Evolutionary conservation across 768 basidiomycete species (phyloP), one percentile per base, ranked within the genome.

Genomic region (Tricholoma terreum): DNA sequence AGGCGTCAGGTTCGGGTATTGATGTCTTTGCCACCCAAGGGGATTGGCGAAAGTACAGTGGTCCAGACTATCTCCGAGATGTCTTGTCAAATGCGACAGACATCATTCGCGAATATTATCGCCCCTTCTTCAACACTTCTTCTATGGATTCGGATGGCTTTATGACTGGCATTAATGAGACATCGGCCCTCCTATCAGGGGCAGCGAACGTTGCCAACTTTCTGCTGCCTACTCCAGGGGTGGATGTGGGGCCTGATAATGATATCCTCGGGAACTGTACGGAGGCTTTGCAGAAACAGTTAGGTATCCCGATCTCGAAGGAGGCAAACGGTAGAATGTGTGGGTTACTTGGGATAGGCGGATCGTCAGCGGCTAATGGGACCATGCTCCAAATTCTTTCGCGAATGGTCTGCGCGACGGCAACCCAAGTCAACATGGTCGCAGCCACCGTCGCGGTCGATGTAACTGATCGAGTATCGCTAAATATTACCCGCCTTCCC

Each of bases 341-440:
- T 50, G 45, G 45, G 14, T 52, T 59, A 5, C 55, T 64, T 34
- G 60, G 52, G 6, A 55, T 64, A 10, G 60, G 60, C 33, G 63
- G 63, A 34, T 55, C 52, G n/a, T 17, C 22, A 6, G 40, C 50
- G 7, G 21, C 4, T 2, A 34, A 64, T 24, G 63, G 60, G 3
- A 19, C 22, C 12, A 12, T 48, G 7, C 3, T 10, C 7, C 22
- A 48, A 9, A 54, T 42, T 1, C 56, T 60, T 21, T 40, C 38
- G 7, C 52, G 58, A 22, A 64, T 64, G 63, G 40, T 64, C 33
- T 64, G 63, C 33, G 63, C 63, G 15, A 40, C 60, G 3, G 50
- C 63, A 17, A 60, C 63, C 1, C 63, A 62, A 36, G 58, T 64
- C 51, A 64, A 62, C 55, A 55, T 64, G 57, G 63, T 64, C 22